These are phyloP conservation scores for Lactarius indigo DNA, from an alignment of 768 basidiomycete species.

Conservation along the genomic window DNA sequence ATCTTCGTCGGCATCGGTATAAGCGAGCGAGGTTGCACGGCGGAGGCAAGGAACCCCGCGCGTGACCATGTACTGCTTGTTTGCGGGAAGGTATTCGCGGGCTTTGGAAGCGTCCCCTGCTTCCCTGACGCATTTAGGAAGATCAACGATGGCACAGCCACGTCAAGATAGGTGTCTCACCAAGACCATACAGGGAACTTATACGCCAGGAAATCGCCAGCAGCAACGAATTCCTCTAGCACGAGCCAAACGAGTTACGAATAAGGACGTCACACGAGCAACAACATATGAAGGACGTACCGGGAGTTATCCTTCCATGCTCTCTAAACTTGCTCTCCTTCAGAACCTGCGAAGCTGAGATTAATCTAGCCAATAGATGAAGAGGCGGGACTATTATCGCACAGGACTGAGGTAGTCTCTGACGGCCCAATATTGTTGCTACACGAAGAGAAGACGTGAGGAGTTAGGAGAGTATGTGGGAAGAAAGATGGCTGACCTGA, in stretches of 20 bases:
- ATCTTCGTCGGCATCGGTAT: constrained; percentile 95
- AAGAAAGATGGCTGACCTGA: constrained; percentile 34
- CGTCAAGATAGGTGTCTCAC: constrained; percentile 43
- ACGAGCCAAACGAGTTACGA: constrained; percentile 6
- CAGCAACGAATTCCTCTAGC: constrained; percentile 96
- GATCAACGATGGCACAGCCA: constrained; percentile 6
- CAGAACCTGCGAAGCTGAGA: constrained; percentile 61
- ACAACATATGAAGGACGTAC: constrained; percentile 40
- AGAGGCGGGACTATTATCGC: constrained; percentile 34
- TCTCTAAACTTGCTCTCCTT: constrained; percentile 99
- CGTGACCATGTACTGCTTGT: constrained; percentile 96
- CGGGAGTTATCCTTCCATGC: constrained; percentile 93
- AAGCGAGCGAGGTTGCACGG: constrained; percentile 86
- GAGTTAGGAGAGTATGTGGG: neutral
- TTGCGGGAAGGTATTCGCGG: constrained; percentile 88
- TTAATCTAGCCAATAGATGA: constrained; percentile 33
- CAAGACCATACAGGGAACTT: constrained; percentile 99
- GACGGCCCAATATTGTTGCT: constrained; percentile 90
- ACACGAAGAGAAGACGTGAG: neutral
- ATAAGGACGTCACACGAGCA: constrained; percentile 26
- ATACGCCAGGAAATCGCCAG: constrained; percentile 95
- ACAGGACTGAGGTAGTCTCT: constrained; percentile 93
- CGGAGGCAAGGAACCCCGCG: constrained; percentile 96
- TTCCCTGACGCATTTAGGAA: constrained; percentile 58
- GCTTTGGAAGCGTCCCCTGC: constrained; percentile 82